phyloP scores from a whole-genome alignment of 176 grass and related monocot genomes.

The Pharus latifolius region DNA sequence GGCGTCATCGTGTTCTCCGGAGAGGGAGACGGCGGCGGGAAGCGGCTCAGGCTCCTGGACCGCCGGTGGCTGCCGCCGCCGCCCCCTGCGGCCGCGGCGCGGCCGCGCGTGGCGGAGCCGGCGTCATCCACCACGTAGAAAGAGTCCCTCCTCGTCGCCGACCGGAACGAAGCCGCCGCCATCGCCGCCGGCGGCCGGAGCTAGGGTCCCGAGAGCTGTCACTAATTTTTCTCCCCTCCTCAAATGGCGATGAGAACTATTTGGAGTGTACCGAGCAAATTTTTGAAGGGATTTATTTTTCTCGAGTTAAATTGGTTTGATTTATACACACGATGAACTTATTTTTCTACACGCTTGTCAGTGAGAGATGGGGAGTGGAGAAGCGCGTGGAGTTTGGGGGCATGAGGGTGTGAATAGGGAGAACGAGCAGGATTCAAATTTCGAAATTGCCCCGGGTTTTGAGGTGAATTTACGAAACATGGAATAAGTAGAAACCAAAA shows the following conservation, averaged over 20 bases:
- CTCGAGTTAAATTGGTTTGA: not conserved
- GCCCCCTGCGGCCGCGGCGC: not conserved
- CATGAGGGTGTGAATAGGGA: not conserved
- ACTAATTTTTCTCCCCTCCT: not conserved
- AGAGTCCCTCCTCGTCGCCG: constrained; percentile 9
- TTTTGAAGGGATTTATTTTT: too few relatives aligned
- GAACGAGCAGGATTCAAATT: constrained; percentile 27
- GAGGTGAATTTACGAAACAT: constrained; percentile 26
- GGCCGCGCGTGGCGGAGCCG: constrained; percentile 22
- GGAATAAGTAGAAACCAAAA: too few relatives aligned
- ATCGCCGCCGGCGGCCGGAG: not conserved
- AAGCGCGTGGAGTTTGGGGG: not conserved
- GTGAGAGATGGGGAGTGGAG: not conserved
- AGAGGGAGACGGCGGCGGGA: constrained; percentile 51
- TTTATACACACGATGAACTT: not conserved
- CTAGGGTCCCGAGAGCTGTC: constrained; percentile 17
- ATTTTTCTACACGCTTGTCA: not conserved
- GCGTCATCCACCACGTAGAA: constrained; percentile 8
- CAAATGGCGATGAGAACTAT: constrained; percentile 7
- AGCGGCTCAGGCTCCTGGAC: constrained; percentile 75
- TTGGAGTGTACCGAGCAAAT: constrained; percentile 5
- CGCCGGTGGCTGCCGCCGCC: constrained; percentile 4
- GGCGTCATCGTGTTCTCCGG: constrained; percentile 48
- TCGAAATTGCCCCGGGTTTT: constrained; percentile 1
- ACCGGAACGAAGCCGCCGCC: constrained; percentile 15